Base-by-base conservation (phyloP, 495 filamentous ascomycete species). In the Pseudevernia furfuracea region DNA sequence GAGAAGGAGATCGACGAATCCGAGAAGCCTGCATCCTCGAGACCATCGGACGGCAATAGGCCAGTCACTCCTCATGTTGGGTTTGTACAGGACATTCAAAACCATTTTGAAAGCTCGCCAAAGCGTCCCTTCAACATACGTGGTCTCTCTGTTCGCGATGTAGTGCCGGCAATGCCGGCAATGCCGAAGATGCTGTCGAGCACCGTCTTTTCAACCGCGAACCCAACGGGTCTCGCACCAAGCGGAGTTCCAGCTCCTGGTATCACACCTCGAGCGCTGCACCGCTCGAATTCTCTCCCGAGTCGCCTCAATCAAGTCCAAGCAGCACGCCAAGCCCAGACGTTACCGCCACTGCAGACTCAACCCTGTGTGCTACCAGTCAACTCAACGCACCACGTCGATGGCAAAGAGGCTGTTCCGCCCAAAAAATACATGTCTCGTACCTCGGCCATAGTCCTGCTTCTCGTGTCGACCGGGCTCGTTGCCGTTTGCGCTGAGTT, bases 401-500 rank as follows among this genome's bases (percentile, higher is more conserved):
- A 65, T 36, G 41, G 55, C 59, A 70, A 74, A 37, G 66, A 79
- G 8, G 75, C 76, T 21, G 68, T 77, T 41, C 71, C 73, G 0
- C 73, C 74, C 6, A 79, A 85, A 59, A 77, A 80, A 6, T 74
- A 81, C 44, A 84, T 95, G 74, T 92, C 90, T 7, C 87, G 87
- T 23, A 87, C 86, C 21, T 82, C 88, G 0, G 89, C 91, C 10
- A 74, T 94, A 4, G 74, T 91, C 23, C 80, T 93, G 69, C 80
- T 96, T 7, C 74, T 95, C 14, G 69, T 88, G 36, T 88, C 89
- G 8, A 96, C 92, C 3, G 88, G 74, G 9, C 80, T 96, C 2
- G 91, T 96, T 1, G 90, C 92, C 1, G 75, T 89, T 21, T 96
- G 92, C 73, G 92, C 92, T 64, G 90, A 96, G 68, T 94, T 93